phyloP scores from a whole-genome alignment of 2,329 filamentous ascomycete species.

The Tolypocladium ophioglossoides region DNA sequence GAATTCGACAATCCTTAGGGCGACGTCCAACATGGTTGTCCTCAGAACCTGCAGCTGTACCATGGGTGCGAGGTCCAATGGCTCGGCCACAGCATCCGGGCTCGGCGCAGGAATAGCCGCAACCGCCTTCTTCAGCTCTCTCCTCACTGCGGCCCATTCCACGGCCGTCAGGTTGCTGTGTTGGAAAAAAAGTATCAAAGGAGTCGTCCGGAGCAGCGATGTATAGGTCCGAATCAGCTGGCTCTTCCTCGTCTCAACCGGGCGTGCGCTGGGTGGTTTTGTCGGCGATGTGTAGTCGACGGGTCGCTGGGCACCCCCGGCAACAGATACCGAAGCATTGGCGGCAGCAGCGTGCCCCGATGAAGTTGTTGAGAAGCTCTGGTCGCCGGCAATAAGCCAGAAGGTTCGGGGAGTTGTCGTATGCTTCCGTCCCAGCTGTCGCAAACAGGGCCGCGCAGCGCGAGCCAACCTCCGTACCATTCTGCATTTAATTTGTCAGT shows the following conservation, averaged over 20 bases:
- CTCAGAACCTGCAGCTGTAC: slow-evolving; percentile 77
- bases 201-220: slow-evolving; percentile 74
- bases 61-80: slow-evolving; percentile 40
- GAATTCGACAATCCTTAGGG: slow-evolving; percentile 78
- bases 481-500: background rate
- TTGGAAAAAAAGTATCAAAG: slow-evolving; percentile 75
- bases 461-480: slow-evolving; percentile 11
- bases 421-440: slow-evolving; percentile 4
- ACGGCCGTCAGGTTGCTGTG: slow-evolving; percentile 59
- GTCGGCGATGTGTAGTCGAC: slow-evolving; percentile 49
- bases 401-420: slow-evolving; percentile 3
- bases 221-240: slow-evolving; percentile 82
- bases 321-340: background rate
- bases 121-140: slow-evolving; percentile 33
- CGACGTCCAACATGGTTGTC: slow-evolving; percentile 79
- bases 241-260: slow-evolving; percentile 77
- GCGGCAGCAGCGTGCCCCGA: slow-evolving; percentile 12
- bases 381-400: slow-evolving; percentile 9
- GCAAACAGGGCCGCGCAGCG: slow-evolving; percentile 11
- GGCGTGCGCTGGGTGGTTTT: slow-evolving; percentile 81
- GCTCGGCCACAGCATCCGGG: slow-evolving; percentile 13
- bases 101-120: slow-evolving; percentile 26
- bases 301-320: slow-evolving; percentile 21
- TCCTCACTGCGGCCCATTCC: slow-evolving; percentile 41
- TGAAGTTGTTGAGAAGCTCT: slow-evolving; percentile 16